phyloP scores from a whole-genome alignment of 2,329 filamentous ascomycete species.

The Nakataea oryzae region DNA sequence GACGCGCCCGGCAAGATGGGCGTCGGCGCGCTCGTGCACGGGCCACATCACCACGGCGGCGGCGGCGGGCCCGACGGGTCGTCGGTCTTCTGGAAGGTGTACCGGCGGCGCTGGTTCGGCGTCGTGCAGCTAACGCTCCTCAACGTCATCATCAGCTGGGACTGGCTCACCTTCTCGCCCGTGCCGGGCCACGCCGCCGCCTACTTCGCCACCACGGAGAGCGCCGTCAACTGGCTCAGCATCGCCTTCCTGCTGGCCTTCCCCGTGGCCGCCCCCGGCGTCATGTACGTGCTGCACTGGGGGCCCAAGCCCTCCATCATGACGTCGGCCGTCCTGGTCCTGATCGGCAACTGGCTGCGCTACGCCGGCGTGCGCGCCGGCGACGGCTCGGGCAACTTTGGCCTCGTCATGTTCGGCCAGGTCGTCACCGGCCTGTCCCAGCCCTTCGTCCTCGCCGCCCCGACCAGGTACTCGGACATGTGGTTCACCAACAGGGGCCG shows the following conservation, averaged over 20 bases:
- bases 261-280: conserved; percentile 57
- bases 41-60: conserved; percentile 2
- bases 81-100: conserved; percentile 29
- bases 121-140: conserved; percentile 72
- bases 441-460: conserved; percentile 82
- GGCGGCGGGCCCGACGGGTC: conserved; percentile 4
- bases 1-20: neutral
- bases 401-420: conserved; percentile 80
- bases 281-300: conserved; percentile 68
- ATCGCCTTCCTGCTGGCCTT: conserved; percentile 84
- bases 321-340: conserved; percentile 58
- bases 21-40: conserved; percentile 1
- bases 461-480: conserved; percentile 82
- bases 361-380: conserved; percentile 54
- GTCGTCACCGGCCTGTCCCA: conserved; percentile 83
- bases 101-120: conserved; percentile 85
- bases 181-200: conserved; percentile 62
- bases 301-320: conserved; percentile 74
- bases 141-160: conserved; percentile 92
- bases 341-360: conserved; percentile 85
- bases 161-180: conserved; percentile 92
- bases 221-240: conserved; percentile 84
- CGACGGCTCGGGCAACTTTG: conserved; percentile 49
- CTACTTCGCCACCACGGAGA: conserved; percentile 68
- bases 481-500: conserved; percentile 86